Evolutionary conservation across 2,329 filamentous ascomycete genomes (phyloP).

Genomic region (Ophiocordyceps camponoti-rufipedis): DNA sequence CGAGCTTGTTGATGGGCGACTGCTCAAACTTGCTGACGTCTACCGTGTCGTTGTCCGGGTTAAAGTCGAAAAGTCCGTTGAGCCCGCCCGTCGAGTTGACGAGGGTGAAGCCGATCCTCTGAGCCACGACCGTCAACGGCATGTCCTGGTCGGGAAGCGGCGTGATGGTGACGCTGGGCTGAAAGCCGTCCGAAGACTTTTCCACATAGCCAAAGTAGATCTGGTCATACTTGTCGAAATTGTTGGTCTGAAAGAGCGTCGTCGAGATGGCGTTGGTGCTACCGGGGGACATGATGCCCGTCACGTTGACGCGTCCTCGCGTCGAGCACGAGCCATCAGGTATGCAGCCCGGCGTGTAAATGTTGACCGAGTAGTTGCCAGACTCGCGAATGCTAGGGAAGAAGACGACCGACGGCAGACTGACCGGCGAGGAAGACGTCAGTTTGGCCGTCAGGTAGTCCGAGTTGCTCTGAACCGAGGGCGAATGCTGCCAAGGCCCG

Average conservation of each 20-base stretch:
- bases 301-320: conserved; percentile 70
- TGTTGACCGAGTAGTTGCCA: conserved; percentile 76
- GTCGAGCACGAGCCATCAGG: conserved; percentile 59
- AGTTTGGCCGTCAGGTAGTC: conserved; percentile 53
- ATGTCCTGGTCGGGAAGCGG: conserved; percentile 46
- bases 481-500: conserved; percentile 55
- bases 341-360: conserved; percentile 84
- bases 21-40: conserved; percentile 44
- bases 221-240: conserved; percentile 91
- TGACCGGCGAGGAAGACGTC: conserved; percentile 30
- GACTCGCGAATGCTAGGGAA: conserved; percentile 70
- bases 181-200: conserved; percentile 52
- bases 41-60: conserved; percentile 37
- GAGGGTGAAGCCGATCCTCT: conserved; percentile 62
- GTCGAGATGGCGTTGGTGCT: conserved; percentile 29
- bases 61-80: conserved; percentile 81
- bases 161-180: conserved; percentile 60
- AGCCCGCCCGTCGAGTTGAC: conserved; percentile 60
- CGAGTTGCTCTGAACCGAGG: conserved; percentile 51
- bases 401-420: conserved; percentile 56
- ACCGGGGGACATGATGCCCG: conserved; percentile 45
- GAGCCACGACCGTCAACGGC: conserved; percentile 67
- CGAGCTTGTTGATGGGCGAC: conserved; percentile 62
- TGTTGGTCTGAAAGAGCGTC: conserved; percentile 73
- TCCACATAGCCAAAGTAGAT: conserved; percentile 79